A percentile compares a stretch with the other conserved stretches of the same genome.
Evolutionary conservation across 2,329 filamentous ascomycete genomes (phyloP).

Genomic region (Elsinoe perseae): DNA sequence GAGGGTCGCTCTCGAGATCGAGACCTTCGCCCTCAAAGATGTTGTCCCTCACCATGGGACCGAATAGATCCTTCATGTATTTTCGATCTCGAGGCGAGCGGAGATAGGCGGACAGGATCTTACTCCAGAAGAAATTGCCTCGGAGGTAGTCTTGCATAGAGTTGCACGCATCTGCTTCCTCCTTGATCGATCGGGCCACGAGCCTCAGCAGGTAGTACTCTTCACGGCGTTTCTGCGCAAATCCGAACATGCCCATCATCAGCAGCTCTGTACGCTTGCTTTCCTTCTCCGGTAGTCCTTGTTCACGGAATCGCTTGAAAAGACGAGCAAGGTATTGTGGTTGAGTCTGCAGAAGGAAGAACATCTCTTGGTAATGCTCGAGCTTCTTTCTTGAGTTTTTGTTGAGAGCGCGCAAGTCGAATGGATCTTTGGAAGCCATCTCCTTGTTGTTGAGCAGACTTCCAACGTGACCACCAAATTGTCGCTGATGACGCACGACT

Average conservation of each 20-base stretch:
- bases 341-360: conserved; percentile 95
- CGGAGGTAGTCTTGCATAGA: conserved; percentile 78
- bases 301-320: conserved; percentile 75
- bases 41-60: conserved; percentile 78
- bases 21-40: conserved; percentile 86
- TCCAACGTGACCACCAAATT: conserved; percentile 84
- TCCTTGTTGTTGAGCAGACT: conserved; percentile 80
- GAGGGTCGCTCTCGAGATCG: conserved; percentile 90
- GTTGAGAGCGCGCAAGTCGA: conserved; percentile 94
- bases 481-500: conserved; percentile 92
- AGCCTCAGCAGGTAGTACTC: conserved; percentile 95
- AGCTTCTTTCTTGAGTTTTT: conserved; percentile 93
- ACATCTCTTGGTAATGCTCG: conserved; percentile 93
- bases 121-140: conserved; percentile 88
- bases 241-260: conserved; percentile 94
- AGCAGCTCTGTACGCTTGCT: conserved; percentile 85
- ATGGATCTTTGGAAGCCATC: conserved; percentile 81
- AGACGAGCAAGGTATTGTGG: conserved; percentile 86
- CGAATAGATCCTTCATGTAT: conserved; percentile 79
- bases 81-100: conserved; percentile 88
- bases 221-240: conserved; percentile 91
- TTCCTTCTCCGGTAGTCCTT: conserved; percentile 82
- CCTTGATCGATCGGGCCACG: conserved; percentile 70
- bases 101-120: conserved; percentile 77
- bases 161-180: conserved; percentile 69